Base-by-base conservation (phyloP, 75 land plant species). In the Cunninghamia lanceolata region DNA sequence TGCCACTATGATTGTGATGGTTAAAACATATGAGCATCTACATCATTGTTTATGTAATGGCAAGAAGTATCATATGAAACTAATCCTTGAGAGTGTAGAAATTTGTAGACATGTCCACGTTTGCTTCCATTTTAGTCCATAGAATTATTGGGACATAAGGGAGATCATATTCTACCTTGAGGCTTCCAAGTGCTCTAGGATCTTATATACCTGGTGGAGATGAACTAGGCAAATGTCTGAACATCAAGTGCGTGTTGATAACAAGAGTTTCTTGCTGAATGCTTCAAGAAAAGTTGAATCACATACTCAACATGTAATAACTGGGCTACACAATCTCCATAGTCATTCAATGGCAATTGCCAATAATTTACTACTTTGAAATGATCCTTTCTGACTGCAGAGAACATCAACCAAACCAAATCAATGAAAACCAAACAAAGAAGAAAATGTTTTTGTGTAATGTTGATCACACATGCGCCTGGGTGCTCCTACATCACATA, bases 1-100 rank as follows among this genome's bases (percentile, higher is more conserved):
- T 96, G 11, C 99, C 99, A 32, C 97, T 92, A 88, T 96, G 99
- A 82, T 96, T 96, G 9, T 93, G 90, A 85, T 96, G 99, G 84
- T 97, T 96, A 38, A 96, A 93, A 97, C 99, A 96, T 94, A 21
- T 94, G 93, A 28, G 91, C 91, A 91, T 94, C 97, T 77, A 93
- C 91, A 91, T 96, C 98, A 83, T 86, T 91, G 74, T 94, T 92
- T 32, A 92, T 93, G 73, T 96, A 96, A 36, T 88, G 92, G 88
- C 92, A 96, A 73, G 94, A 95, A 59, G 91, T 91, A 82, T 96
- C 98, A 92, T 96, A 96, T 66, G 98, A 96, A 19, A 91, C 93
- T 86, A 96, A 96, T 0, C 98, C 98, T 79, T 95, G n/a, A n/a
- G n/a, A n/a, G n/a, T n/a, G n/a, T n/a, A n/a, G n/a, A n/a, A n/a